Percentiles rank a stretch among this genome's conserved stretches.
phyloP scores from a whole-genome alignment of 768 basidiomycete species.

The Hebeloma cylindrosporum region DNA sequence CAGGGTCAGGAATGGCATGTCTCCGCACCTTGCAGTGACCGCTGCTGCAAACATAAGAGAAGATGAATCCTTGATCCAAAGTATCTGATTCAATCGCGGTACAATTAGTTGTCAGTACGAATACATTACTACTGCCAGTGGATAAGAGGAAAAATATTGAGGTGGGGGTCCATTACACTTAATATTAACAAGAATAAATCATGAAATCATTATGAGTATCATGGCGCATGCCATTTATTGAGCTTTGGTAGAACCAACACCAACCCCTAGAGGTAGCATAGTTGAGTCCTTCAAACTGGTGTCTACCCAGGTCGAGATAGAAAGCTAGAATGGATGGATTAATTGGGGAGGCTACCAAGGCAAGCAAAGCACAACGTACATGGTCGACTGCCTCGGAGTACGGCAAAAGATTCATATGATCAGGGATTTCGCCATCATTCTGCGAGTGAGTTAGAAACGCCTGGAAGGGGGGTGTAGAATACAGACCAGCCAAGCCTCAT shows the following conservation, averaged over 20 bases:
- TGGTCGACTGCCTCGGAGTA: conserved; percentile 55
- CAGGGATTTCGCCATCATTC: conserved; percentile 58
- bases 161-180: no score
- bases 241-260: conserved; percentile 21
- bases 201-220: neutral
- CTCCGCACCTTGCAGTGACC: no score
- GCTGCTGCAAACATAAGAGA: no score
- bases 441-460: conserved; percentile 23
- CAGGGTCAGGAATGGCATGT: no score
- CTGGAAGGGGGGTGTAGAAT: conserved; percentile 1
- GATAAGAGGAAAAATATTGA: no score
- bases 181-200: neutral
- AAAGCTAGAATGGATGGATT: conserved; percentile 42
- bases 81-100: no score
- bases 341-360: conserved; percentile 3
- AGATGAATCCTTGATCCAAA: neutral
- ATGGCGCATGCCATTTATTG: neutral
- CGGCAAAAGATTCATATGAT: conserved; percentile 78
- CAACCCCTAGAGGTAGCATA: conserved; percentile 60
- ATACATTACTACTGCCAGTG: no score
- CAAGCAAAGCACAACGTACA: conserved; percentile 39
- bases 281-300: conserved; percentile 44
- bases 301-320: conserved; percentile 51
- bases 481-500: conserved; percentile 61
- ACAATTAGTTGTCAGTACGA: no score